These are phyloP conservation scores for Coprinellus micaceus DNA, from an alignment of 768 basidiomycete genomes.

Conservation along the genomic window DNA sequence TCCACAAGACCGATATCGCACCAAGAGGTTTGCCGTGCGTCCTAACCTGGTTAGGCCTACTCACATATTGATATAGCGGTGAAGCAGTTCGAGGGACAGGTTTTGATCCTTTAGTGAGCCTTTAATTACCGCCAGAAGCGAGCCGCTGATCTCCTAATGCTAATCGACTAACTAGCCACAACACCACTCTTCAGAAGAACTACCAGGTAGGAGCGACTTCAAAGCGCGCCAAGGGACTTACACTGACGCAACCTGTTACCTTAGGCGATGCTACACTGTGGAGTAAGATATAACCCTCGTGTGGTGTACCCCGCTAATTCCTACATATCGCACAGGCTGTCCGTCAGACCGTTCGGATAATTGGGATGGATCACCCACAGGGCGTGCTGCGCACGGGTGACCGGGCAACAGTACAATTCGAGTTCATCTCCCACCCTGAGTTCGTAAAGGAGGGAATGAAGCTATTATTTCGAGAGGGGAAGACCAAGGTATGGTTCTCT, in stretches of 20 bases:
- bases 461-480: conserved; percentile 90
- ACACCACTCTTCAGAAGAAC: conserved; percentile 88
- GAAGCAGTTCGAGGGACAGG: conserved; percentile 86
- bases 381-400: conserved; percentile 92
- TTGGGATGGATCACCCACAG: conserved; percentile 88
- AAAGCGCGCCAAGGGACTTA: not conserved
- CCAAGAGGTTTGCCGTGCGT: conserved; percentile 57
- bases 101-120: conserved; percentile 85
- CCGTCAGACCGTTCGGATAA: conserved; percentile 86
- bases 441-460: conserved; percentile 93
- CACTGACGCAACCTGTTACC: not conserved
- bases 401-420: conserved; percentile 88
- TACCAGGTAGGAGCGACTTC: conserved; percentile 63
- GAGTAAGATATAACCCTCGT: conserved; percentile 42
- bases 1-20: conserved; percentile 71
- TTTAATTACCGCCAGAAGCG: not conserved
- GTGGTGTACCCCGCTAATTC: conserved; percentile 4
- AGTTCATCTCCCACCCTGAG: conserved; percentile 91
- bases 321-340: conserved; percentile 52
- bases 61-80: conserved; percentile 50
- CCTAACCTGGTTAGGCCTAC: too few species aligned
- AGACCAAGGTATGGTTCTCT: conserved; percentile 70
- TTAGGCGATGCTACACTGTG: conserved; percentile 91
- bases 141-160: conserved; percentile 1
- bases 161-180: conserved; percentile 52